These are phyloP conservation scores for Serendipita vermifera DNA, from an alignment of 768 basidiomycete genomes.

Conservation along the genomic window DNA sequence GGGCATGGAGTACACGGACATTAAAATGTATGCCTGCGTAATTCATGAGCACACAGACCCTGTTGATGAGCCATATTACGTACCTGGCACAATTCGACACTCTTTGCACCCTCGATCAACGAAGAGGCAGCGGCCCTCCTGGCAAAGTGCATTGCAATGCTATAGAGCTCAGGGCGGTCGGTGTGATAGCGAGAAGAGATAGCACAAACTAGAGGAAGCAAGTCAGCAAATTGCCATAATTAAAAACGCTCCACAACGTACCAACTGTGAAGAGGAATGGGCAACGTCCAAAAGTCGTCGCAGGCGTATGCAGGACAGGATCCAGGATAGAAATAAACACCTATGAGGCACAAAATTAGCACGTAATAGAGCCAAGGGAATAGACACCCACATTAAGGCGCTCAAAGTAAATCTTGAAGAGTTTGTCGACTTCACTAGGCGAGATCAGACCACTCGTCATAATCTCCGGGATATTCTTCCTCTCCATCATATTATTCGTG, in stretches of 20 bases:
- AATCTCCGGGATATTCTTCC: constrained; percentile 70
- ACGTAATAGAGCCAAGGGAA: not conserved
- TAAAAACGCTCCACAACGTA: constrained; percentile 28
- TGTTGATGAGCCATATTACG: constrained; percentile 20
- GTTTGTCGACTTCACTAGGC: constrained; percentile 61
- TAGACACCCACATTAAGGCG: constrained; percentile 37
- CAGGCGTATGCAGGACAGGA: constrained; percentile 66
- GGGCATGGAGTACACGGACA: constrained; percentile 70
- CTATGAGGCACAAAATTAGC: constrained; percentile 23
- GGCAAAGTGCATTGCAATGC: constrained; percentile 81
- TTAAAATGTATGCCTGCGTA: constrained; percentile 62
- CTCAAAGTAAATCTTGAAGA: constrained; percentile 76
- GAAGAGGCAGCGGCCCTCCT: constrained; percentile 71
- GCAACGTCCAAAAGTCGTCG: constrained; percentile 65
- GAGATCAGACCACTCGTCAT: constrained; percentile 67
- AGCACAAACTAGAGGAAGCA: constrained; percentile 50
- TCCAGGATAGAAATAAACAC: constrained; percentile 68
- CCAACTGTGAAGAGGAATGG: constrained; percentile 86
- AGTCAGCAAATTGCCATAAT: not conserved
- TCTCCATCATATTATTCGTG: constrained; percentile 37
- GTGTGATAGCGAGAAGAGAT: constrained; percentile 69
- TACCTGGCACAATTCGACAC: constrained; percentile 70
- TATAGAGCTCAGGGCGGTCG: constrained; percentile 73
- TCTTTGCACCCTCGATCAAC: constrained; percentile 66
- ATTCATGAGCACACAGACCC: not conserved